A percentile compares a stretch with the other conserved stretches of the same genome.
These are phyloP conservation scores for Ambrosia hybrid DNA, from an alignment of 140 eudicot species.

Conservation along the genomic window DNA sequence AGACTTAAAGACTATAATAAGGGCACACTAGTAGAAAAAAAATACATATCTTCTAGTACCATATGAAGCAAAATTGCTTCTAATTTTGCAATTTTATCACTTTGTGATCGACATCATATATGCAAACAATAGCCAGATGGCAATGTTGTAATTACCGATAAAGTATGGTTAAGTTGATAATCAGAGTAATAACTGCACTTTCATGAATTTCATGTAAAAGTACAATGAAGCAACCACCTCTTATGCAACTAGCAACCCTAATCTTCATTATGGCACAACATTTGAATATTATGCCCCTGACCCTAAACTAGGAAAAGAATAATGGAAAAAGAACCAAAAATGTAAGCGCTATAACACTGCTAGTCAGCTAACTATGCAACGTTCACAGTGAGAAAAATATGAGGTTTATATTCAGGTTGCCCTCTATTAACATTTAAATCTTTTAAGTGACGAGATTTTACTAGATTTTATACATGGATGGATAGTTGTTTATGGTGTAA, in stretches of 20 bases:
- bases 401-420: background rate
- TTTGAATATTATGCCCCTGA: background rate
- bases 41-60: background rate
- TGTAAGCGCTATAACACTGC: background rate
- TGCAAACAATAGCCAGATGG: conserved; percentile 1
- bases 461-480: background rate
- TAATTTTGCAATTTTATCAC: background rate
- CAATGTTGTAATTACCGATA: background rate
- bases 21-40: conserved; percentile 2
- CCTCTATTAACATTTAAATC: too few species aligned
- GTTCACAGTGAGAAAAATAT: background rate
- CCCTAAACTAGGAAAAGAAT: background rate
- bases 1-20: background rate
- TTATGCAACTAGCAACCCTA: background rate
- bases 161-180: background rate
- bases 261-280: background rate
- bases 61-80: conserved; percentile 11
- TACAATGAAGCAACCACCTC: background rate
- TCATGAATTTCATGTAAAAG: background rate
- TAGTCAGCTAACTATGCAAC: background rate
- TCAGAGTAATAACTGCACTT: background rate
- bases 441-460: background rate
- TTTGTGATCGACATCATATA: background rate
- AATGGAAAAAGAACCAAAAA: background rate
- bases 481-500: conserved; percentile 13